Base-by-base conservation (phyloP, 345 rosid genomes). In the Eucalyptus shirleyi region DNA sequence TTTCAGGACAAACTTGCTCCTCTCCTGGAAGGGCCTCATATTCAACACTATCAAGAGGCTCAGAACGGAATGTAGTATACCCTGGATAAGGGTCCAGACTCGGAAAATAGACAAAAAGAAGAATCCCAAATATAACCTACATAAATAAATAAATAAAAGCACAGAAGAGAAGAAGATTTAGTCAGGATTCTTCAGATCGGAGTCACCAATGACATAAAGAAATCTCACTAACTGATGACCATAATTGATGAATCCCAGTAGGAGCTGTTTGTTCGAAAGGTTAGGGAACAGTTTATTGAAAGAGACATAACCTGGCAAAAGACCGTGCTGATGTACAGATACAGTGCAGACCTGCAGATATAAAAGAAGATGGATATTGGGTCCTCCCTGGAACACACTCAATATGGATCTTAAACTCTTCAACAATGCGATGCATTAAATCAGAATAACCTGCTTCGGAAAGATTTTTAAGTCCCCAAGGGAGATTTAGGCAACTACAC, bases 1-100 rank as follows among this genome's bases (percentile, higher is more conserved):
- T 94, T 95, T 98, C 99, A 2, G 99, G 99, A 90, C 98, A 98
- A 89, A 96, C 90, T 85, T 94, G 90, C 88, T 97, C 98, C 89
- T 94, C 99, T 90, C 91, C 97, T 21, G 93, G 93, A 90, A 97
- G 98, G 92, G 94, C 96, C 91, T 95, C 97, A 90, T 97, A 98
- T 89, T 94, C 97, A 93, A 87, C 92, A 88, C 94, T 88, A 37
- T 95, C 94, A 86, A 92, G 88, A 59, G 92, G 82, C 91, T 96
- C 98, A 21, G 86, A 69, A 86, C 93, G 90, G 50, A 95, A 72
- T 87, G 91, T 89, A 19, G 91, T 90, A 93, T 98, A 96, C 85
- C 96, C 98, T 34, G 97, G 98, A 62, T 91, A 94, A 87, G 96
- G 96, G 92, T 93, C 94, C 93, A 96, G 91, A 87, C 93, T 89